Base-by-base conservation (phyloP, 139 green algal species). In the Auxenochlorella pyrenoidosa region DNA sequence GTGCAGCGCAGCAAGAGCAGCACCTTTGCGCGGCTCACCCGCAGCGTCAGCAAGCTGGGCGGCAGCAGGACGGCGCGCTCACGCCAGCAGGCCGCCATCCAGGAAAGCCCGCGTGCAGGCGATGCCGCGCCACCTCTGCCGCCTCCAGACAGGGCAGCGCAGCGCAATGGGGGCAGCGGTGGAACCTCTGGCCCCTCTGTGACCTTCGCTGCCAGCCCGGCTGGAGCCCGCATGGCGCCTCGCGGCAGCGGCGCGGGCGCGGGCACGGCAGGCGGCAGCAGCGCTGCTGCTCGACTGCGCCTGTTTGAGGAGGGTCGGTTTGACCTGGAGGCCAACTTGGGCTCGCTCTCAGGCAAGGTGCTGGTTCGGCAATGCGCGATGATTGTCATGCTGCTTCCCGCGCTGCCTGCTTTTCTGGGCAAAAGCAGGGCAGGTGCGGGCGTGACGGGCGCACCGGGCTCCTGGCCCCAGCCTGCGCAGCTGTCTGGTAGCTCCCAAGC, bases 221-320 rank as follows among this genome's bases (percentile, higher is more conserved):
- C 47, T 15, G 70, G 34, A 34, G 72, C 38, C 16, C 15, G 72
- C 19, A 18, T 32, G 0, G 36, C 38, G 38, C 36, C 72, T 5
- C 21, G 22, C 30, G 41, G 73, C 73, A 75, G 59, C 28, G 59
- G n/a, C n/a, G n/a, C 41, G 0, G 47, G 47, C n/a, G 32, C 16
- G 24, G 60, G 79, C 38, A 30, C 24, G n/a, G 59, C 59, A 41
- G 40, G 30, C 79, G 28, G 59, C 65, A 51, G 16, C 65, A 68
- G 51, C 41, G n/a, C 65, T 10, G 81, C 81, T 28, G 81, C 81
- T 1, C 41, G 81, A 4, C 75, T 86, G 38, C 71, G 70, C 5
- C 32, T 68, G 65, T 92, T 90, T 90, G 86, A 90, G 76, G 41
- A 81, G 70, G 89, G 89, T 0, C n/a, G 10, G 2, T 87, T 90